Conservation (phyloP, 1,284 basidiomycete species). For the Sporisorium iseilematis-ciliati region DNA sequence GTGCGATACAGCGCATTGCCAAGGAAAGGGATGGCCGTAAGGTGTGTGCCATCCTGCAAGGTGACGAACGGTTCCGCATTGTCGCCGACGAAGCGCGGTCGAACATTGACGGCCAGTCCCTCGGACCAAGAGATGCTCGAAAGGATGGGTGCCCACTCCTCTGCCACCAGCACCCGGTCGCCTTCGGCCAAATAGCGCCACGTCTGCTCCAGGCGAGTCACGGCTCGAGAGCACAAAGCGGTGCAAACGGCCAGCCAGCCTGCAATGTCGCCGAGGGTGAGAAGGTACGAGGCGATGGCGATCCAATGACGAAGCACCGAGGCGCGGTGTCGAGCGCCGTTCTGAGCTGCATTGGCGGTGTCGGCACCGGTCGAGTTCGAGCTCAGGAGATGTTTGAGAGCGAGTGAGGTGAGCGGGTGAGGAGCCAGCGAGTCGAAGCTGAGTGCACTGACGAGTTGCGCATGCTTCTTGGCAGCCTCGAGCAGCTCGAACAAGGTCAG, state of each 20-base stretch:
- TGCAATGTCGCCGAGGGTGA: conserved; percentile 53
- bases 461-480: conserved; percentile 11
- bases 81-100: conserved; percentile 39
- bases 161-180: conserved; percentile 53
- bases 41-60: conserved; percentile 14
- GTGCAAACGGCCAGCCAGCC: conserved; percentile 65
- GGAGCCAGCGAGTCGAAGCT: conserved; percentile 62
- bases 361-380: conserved; percentile 19
- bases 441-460: conserved; percentile 32
- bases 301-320: conserved; percentile 67
- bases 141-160: conserved; percentile 59
- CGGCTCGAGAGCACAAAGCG: conserved; percentile 66
- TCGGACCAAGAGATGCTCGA: conserved; percentile 65
- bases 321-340: conserved; percentile 54
- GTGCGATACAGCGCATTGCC: conserved; percentile 47
- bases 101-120: conserved; percentile 33
- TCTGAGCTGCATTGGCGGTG: conserved; percentile 26
- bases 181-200: conserved; percentile 63
- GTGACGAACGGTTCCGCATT: conserved; percentile 18
- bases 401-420: conserved; percentile 62
- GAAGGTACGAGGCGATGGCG: conserved; percentile 58
- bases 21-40: conserved; percentile 46
- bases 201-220: conserved; percentile 59
- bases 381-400: conserved; percentile 59
- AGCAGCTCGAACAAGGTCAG: conserved; percentile 38